Percentiles rank a stretch among this genome's conserved stretches.
Evolutionary conservation across 805 yeast genomes (phyloP).

Genomic region (Metschnikowia gruessii): DNA sequence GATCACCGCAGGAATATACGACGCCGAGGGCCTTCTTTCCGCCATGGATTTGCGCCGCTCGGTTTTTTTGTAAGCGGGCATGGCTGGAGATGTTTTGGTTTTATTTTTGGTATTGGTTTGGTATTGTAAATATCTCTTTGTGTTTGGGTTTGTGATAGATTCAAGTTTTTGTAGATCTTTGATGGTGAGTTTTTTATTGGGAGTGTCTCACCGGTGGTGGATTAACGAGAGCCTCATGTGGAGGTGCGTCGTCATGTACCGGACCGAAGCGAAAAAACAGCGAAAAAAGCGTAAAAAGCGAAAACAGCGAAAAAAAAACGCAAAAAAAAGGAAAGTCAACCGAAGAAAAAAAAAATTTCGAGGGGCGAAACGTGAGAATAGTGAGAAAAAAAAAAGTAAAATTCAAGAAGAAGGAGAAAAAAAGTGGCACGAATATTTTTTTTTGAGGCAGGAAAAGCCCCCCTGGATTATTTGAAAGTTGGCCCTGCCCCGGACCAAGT

Average conservation of each 20-base stretch:
- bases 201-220: not conserved
- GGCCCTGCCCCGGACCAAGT: too few species aligned
- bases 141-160: too few species aligned
- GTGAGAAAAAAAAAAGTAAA: too few species aligned
- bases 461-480: too few species aligned
- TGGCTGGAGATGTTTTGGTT: not conserved
- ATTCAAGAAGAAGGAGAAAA: too few species aligned
- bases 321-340: not conserved
- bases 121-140: too few species aligned
- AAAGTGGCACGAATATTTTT: too few species aligned
- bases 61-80: slow-evolving; percentile 26
- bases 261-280: not conserved
- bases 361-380: too few species aligned
- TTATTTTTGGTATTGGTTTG: too few species aligned
- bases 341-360: too few species aligned
- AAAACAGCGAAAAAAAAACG: not conserved
- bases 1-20: slow-evolving; percentile 46
- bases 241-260: not conserved
- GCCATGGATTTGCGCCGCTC: slow-evolving; percentile 64
- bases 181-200: not conserved
- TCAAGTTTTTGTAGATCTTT: too few species aligned
- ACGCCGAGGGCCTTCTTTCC: slow-evolving; percentile 58
- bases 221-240: not conserved
- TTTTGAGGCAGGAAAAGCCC: too few species aligned
- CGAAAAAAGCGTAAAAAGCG: not conserved